Evolutionary conservation across 768 basidiomycete species (phyloP).

Genomic region (Pleurotus ostreatus): DNA sequence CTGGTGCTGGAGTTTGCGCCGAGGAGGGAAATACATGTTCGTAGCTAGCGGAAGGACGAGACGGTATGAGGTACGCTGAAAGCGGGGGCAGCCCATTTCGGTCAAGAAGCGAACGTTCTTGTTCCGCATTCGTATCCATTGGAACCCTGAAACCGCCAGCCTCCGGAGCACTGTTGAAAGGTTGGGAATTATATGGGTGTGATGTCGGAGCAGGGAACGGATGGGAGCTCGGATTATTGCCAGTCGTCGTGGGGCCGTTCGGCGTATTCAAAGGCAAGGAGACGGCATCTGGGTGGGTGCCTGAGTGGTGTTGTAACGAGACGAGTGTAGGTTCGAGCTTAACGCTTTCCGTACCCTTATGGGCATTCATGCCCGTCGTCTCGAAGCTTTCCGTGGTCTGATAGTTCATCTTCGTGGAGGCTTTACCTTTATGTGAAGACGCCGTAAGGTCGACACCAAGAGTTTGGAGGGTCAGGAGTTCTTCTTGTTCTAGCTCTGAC

Average conservation of each 20-base stretch:
- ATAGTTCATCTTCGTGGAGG: not conserved
- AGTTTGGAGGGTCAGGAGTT: not conserved
- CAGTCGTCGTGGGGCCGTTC: not conserved
- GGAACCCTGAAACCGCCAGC: not conserved
- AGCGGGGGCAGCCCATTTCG: not conserved
- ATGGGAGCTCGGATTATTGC: not conserved
- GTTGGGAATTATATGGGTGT: not conserved
- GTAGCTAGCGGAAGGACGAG: not conserved
- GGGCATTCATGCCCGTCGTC: not conserved
- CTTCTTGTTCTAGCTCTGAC: not conserved
- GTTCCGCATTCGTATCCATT: not conserved
- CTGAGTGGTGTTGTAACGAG: constrained; percentile 14
- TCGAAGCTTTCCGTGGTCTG: not conserved
- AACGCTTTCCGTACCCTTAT: constrained; percentile 11
- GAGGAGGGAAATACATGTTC: not conserved
- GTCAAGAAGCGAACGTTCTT: not conserved
- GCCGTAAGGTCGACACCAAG: not conserved
- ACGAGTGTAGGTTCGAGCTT: constrained; percentile 28
- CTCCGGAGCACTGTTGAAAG: not conserved
- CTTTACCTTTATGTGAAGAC: constrained; percentile 1
- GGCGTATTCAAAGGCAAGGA: constrained; percentile 10
- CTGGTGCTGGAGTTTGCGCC: not conserved
- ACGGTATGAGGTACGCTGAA: not conserved
- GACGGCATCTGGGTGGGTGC: constrained; percentile 12
- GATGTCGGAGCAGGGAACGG: not conserved